Evolutionary conservation across 1,139 yeast genomes (phyloP).

Genomic region (Pichia sp.): DNA sequence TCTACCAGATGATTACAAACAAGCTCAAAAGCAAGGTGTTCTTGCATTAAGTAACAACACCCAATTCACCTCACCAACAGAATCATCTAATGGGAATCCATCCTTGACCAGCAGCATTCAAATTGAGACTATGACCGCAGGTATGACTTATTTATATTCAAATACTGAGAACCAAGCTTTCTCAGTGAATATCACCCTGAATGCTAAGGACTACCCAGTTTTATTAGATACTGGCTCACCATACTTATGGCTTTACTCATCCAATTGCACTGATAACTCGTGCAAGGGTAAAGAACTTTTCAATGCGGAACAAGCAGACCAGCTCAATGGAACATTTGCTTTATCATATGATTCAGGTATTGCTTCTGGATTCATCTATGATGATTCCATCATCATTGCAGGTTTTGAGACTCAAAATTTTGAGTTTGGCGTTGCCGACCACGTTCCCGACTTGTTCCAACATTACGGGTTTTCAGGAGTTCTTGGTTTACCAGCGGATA

Average conservation of each 20-base stretch:
- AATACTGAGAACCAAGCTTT: constrained; percentile 29
- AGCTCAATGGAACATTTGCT: constrained; percentile 31
- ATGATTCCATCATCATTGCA: constrained; percentile 33
- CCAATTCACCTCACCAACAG: constrained; percentile 4
- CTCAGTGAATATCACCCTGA: constrained; percentile 31
- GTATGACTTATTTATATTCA: constrained; percentile 22
- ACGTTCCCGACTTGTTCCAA: constrained; percentile 47
- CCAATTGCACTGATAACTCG: constrained; percentile 39
- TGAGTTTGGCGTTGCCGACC: constrained; percentile 46
- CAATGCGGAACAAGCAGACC: constrained; percentile 20
- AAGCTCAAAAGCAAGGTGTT: constrained; percentile 1
- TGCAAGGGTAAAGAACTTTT: constrained; percentile 30
- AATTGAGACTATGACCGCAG: constrained; percentile 16
- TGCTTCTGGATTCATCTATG: constrained; percentile 43
- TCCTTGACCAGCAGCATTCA: constrained; percentile 4
- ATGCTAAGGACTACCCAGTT: constrained; percentile 38
- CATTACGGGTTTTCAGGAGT: constrained; percentile 54
- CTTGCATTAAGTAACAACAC: not conserved
- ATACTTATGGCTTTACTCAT: constrained; percentile 56
- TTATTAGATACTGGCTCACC: constrained; percentile 63
- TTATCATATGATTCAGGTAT: constrained; percentile 50
- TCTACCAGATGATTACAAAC: constrained; percentile 8
- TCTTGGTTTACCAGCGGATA: constrained; percentile 46
- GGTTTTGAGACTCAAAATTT: constrained; percentile 34
- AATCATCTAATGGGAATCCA: constrained; percentile 8